A percentile compares a stretch with the other conserved stretches of the same genome.
Conservation (phyloP, 208 protist genomes). For the Naegleria fowleri region DNA sequence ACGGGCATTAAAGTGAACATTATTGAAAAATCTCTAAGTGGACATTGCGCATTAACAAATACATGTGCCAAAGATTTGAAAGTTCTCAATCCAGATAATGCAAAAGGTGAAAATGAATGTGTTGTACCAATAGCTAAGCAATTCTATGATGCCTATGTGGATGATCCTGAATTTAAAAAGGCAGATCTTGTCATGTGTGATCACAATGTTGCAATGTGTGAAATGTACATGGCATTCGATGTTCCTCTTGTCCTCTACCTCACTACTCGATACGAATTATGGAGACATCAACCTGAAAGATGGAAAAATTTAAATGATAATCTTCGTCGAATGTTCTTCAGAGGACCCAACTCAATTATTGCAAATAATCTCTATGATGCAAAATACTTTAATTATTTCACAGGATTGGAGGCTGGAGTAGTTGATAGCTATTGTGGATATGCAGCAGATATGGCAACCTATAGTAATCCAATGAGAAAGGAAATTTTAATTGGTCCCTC, state of each 20-base stretch:
- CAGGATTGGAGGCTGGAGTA: constrained; percentile 27
- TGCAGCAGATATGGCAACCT: constrained; percentile 4
- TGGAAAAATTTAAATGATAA: constrained; percentile 15
- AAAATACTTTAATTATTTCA: constrained; percentile 37
- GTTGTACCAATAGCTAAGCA: background rate
- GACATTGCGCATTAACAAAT: background rate
- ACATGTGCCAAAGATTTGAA: constrained; percentile 28
- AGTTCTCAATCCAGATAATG: background rate
- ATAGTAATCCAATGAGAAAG: background rate
- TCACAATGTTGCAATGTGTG: constrained; percentile 32
- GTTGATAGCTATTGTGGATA: constrained; percentile 33
- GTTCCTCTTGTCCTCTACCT: constrained; percentile 34
- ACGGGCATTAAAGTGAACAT: constrained; percentile 7
- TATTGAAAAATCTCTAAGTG: constrained; percentile 33
- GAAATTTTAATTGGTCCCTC: constrained; percentile 22
- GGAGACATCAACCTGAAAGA: background rate
- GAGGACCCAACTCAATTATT: constrained; percentile 29
- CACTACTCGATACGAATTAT: constrained; percentile 40
- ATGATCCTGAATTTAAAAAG: background rate
- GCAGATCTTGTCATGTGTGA: constrained; percentile 14
- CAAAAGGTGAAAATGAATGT: background rate
- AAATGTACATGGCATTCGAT: constrained; percentile 37
- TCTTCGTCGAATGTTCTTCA: background rate
- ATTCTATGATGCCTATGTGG: background rate
- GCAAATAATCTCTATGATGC: constrained; percentile 42